A percentile compares a stretch with the other conserved stretches of the same genome.
These are phyloP conservation scores for Emergomyces africanus DNA, from an alignment of 2,329 filamentous ascomycete genomes.

Conservation along the genomic window DNA sequence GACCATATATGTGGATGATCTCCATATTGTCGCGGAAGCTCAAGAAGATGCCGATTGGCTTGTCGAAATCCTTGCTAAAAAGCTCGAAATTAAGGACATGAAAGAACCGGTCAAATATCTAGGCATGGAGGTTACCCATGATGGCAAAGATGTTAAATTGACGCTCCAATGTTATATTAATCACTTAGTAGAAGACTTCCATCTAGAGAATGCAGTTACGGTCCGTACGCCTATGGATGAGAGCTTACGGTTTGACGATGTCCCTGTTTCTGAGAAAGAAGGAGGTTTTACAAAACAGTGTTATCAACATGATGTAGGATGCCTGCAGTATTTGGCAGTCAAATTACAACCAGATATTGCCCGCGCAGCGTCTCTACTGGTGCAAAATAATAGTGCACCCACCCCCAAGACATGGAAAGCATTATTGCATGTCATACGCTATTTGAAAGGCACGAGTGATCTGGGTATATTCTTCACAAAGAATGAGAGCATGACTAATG, in stretches of 20 bases:
- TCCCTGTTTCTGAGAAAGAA: neutral
- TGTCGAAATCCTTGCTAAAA: neutral
- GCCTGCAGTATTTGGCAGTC: neutral
- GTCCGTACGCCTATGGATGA: neutral
- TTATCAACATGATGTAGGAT: neutral
- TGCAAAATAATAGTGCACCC: neutral
- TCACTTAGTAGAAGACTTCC: neutral
- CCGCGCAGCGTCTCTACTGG: neutral
- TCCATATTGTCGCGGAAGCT: neutral
- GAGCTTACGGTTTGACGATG: accelerated
- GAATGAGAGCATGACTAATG: too few relatives aligned
- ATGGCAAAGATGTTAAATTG: neutral
- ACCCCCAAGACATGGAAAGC: neutral
- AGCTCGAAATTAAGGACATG: neutral
- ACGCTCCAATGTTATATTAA: neutral
- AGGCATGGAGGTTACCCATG: neutral
- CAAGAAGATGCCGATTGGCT: neutral
- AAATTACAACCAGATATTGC: neutral
- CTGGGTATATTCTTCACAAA: neutral
- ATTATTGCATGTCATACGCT: neutral
- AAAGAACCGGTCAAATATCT: neutral
- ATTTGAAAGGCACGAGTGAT: neutral
- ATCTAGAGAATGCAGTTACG: neutral
- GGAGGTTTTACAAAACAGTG: neutral
- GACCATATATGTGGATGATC: neutral